phyloP scores from a whole-genome alignment of 2,329 filamentous ascomycete genomes.

The Ambrosiella cleistominuta region DNA sequence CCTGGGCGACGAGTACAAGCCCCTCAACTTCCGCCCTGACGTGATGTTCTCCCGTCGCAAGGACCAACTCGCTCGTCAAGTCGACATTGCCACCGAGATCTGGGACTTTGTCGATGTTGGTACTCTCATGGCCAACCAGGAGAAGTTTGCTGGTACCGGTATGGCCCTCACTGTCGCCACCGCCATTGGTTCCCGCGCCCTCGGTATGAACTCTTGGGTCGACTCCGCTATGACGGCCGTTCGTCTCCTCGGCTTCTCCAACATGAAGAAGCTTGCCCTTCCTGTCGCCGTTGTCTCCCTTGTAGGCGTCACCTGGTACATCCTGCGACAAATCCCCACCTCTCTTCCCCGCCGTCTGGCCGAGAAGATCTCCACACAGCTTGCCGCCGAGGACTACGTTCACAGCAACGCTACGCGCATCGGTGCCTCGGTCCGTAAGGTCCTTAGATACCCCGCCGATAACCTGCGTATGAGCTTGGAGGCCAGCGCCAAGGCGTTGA shows the following conservation, averaged over 20 bases:
- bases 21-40: constrained; percentile 75
- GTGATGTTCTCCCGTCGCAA: constrained; percentile 82
- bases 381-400: constrained; percentile 75
- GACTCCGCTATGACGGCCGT: constrained; percentile 69
- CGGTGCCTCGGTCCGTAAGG: constrained; percentile 68
- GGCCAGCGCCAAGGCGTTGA: constrained; percentile 69
- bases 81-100: constrained; percentile 74
- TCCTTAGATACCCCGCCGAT: constrained; percentile 72
- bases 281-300: constrained; percentile 60
- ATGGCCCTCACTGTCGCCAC: constrained; percentile 87
- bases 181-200: constrained; percentile 61
- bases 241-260: constrained; percentile 66
- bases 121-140: constrained; percentile 69
- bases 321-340: constrained; percentile 71
- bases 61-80: constrained; percentile 65
- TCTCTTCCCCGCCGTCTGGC: constrained; percentile 76
- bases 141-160: constrained; percentile 84
- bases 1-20: constrained; percentile 70
- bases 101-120: constrained; percentile 87
- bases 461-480: constrained; percentile 71
- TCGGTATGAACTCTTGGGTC: constrained; percentile 76
- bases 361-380: constrained; percentile 64
- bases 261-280: constrained; percentile 61
- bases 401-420: constrained; percentile 78
- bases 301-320: constrained; percentile 47